Conservation (phyloP, 345 rosid species). For the Clausena lansium region DNA sequence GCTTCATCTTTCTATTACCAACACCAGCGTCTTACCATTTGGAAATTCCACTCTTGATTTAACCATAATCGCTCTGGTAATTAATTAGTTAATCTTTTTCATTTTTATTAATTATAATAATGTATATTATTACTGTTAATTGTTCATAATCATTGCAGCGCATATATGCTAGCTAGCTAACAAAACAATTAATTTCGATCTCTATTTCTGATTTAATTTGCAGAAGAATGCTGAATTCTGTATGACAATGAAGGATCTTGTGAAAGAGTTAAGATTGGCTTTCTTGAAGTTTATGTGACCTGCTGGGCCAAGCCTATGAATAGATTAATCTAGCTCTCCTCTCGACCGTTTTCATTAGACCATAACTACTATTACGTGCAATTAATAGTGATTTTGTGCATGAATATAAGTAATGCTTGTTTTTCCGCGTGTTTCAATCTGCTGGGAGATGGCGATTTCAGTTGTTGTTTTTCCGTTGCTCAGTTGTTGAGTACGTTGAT, state of each 20-base stretch:
- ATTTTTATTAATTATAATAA: no score
- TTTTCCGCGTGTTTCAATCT: background rate
- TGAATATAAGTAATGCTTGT: background rate
- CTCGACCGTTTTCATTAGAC: background rate
- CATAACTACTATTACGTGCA: background rate
- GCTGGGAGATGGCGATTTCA: background rate
- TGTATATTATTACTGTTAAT: no score
- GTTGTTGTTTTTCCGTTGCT: slow-evolving; percentile 6
- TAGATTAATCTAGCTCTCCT: background rate
- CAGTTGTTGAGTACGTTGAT: background rate
- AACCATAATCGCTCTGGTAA: slow-evolving; percentile 64
- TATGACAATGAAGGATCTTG: slow-evolving; percentile 42
- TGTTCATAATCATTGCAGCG: no score
- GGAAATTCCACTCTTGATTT: slow-evolving; percentile 63
- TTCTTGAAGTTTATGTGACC: slow-evolving; percentile 27
- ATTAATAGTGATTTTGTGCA: no score
- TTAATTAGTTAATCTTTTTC: background rate
- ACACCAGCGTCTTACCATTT: slow-evolving; percentile 54
- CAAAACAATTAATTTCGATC: no score
- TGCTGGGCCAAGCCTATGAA: background rate
- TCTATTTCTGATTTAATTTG: background rate
- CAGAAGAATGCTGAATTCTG: slow-evolving; percentile 47
- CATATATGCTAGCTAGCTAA: no score
- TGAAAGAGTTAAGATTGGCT: slow-evolving; percentile 37
- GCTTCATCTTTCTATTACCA: slow-evolving; percentile 47